Conservation (phyloP, 495 filamentous ascomycete species). For the Lichenothelia convexa region DNA sequence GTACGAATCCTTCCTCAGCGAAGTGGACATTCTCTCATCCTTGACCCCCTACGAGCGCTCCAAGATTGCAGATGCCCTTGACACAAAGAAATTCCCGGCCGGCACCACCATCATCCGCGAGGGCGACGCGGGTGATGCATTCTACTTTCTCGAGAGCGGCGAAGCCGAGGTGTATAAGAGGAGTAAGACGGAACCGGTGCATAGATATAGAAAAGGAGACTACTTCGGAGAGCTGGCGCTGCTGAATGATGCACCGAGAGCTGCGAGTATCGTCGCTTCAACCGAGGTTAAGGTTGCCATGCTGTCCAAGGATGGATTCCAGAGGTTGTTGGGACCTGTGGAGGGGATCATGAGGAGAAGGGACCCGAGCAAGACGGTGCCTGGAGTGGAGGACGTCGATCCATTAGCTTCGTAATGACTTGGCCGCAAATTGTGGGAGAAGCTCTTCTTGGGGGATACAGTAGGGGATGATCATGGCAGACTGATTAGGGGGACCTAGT, state of each 20-base stretch:
- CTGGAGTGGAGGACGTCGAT: slow-evolving; percentile 11
- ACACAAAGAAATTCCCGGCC: slow-evolving; percentile 71
- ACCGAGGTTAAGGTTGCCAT: slow-evolving; percentile 88
- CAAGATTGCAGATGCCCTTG: slow-evolving; percentile 92
- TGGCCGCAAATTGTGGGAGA: too few relatives aligned
- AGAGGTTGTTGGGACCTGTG: slow-evolving; percentile 79
- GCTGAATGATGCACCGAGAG: slow-evolving; percentile 80
- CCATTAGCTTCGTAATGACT: slow-evolving; percentile 13
- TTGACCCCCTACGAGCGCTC: slow-evolving; percentile 81
- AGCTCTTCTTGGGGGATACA: too few relatives aligned
- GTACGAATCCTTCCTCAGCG: slow-evolving; percentile 96
- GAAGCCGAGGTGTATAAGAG: slow-evolving; percentile 72
- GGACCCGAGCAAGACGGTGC: slow-evolving; percentile 28
- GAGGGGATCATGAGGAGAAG: slow-evolving; percentile 87
- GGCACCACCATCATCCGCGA: slow-evolving; percentile 72
- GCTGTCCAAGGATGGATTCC: slow-evolving; percentile 84
- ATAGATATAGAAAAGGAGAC: slow-evolving; percentile 72
- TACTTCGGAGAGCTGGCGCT: slow-evolving; percentile 94
- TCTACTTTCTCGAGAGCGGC: slow-evolving; percentile 80
- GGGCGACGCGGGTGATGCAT: slow-evolving; percentile 80
- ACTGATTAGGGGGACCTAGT: too few relatives aligned
- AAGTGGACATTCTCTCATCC: slow-evolving; percentile 71
- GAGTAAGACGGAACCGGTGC: slow-evolving; percentile 44
- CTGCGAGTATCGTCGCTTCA: slow-evolving; percentile 68
- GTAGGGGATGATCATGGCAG: too few relatives aligned